Evolutionary conservation across 2,329 filamentous ascomycete genomes (phyloP).

Genomic region (Trichoderma asperellum): DNA sequence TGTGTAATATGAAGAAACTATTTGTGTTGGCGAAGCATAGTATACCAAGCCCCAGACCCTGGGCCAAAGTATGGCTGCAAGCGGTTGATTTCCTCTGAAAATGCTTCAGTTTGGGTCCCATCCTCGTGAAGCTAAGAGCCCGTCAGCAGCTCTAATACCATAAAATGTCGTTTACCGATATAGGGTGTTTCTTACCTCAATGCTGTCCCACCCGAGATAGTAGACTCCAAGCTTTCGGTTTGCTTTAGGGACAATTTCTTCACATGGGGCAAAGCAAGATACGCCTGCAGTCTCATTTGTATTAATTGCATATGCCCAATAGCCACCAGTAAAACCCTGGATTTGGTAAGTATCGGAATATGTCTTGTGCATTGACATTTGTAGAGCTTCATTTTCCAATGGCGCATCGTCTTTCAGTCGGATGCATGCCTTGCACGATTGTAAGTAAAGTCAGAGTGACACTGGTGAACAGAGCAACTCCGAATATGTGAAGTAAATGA

Average conservation of each 20-base stretch:
- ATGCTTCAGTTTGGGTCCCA: constrained; percentile 27
- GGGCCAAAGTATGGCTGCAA: constrained; percentile 29
- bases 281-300: constrained; percentile 29
- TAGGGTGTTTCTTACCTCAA: constrained; percentile 29
- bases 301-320: constrained; percentile 32
- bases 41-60: constrained; percentile 33
- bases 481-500: background rate
- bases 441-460: background rate
- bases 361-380: constrained; percentile 32
- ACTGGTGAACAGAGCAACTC: background rate
- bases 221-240: constrained; percentile 31
- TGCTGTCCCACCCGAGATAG: constrained; percentile 34
- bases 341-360: constrained; percentile 33
- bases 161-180: too few relatives aligned
- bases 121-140: constrained; percentile 31
- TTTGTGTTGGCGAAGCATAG: constrained; percentile 28
- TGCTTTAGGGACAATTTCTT: background rate
- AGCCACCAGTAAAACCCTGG: constrained; percentile 31
- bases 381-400: constrained; percentile 22
- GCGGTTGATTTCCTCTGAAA: constrained; percentile 32
- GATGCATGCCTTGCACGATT: constrained; percentile 26
- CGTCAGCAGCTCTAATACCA: background rate
- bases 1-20: background rate
- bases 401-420: constrained; percentile 29
- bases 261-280: background rate